Base-by-base conservation (phyloP, 2,329 filamentous ascomycete genomes). In the Diaporthe ampelina region DNA sequence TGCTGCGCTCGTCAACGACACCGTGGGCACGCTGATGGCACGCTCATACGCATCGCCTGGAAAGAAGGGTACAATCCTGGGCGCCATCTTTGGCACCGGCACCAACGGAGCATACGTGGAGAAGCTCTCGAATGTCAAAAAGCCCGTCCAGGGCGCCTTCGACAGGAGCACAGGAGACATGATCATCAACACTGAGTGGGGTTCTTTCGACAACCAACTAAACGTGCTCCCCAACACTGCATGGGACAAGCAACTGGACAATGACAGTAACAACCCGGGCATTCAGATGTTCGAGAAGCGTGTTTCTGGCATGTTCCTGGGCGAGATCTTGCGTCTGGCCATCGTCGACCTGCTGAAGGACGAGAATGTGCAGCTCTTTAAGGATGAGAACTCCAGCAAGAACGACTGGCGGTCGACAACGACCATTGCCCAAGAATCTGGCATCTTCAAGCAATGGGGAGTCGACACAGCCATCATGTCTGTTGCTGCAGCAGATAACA, bases 251-350 rank as follows among this genome's bases (percentile, higher is more conserved):
- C 89, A 91, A 73, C 88, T 99, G 32, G 96, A 99, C 83, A 86
- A 87, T 73, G 91, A 93, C 75, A 97, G 93, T 77, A 91, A 94
- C 79, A 98, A 99, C 84, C 96, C 95, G 0, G 97, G 97, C 35
- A 91, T 97, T 76, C 97, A 99, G 82, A 98, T 98, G 94, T 99
- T 98, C 81, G 97, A 99, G 87, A 99, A 99, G 89, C 94, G 96
- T 63, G 93, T 99, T 21, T 98, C 95, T 0, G 97, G 97, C 82
- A 98, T 99, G 96, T 99, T 98, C 86, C 85, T 99, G 65, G 97
- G 97, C 72, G 97, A 99, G 83, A 95, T 98, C 76, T 89, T 98
- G 72, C 93, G 97, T 72, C 89, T 94, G 58, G 92, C 92, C 21
- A 86, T 98, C 29, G 83, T 97, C 68, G 88, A 91, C 74, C 89